Evolutionary conservation across 306 rosid genomes (phyloP).

Genomic region (Citrullus colocynthis): DNA sequence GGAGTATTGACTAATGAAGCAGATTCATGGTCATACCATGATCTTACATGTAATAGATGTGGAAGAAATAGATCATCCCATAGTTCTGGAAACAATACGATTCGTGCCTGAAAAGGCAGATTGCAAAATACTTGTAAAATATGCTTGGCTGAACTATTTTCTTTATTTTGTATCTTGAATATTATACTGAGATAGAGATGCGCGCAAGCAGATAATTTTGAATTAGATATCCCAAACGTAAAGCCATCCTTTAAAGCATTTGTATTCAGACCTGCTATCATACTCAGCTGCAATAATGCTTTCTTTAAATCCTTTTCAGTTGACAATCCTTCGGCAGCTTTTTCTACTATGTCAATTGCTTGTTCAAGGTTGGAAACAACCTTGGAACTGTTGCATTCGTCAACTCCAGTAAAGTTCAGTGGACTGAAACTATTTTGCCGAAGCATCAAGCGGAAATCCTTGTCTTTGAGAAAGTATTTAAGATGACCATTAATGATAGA

Average conservation of each 20-base stretch:
- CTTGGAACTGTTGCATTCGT: conserved; percentile 31
- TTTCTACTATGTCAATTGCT: conserved; percentile 57
- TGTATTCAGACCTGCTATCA: conserved; percentile 52
- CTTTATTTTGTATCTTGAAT: conserved; percentile 46
- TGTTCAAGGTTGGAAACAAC: conserved; percentile 52
- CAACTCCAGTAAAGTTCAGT: conserved; percentile 26
- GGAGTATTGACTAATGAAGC: conserved; percentile 27
- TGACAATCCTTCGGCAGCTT: conserved; percentile 31
- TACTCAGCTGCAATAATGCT: conserved; percentile 46
- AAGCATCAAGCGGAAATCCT: conserved; percentile 36
- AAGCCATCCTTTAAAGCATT: conserved; percentile 37
- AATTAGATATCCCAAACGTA: conserved; percentile 48
- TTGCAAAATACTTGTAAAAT: conserved; percentile 72
- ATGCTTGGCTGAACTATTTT: conserved; percentile 56
- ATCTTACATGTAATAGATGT: conserved; percentile 50
- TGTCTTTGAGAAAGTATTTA: conserved; percentile 44
- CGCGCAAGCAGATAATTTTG: conserved; percentile 66
- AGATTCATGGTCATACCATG: conserved; percentile 50
- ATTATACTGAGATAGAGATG: conserved; percentile 81
- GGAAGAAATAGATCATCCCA: conserved; percentile 70
- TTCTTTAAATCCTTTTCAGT: conserved; percentile 37
- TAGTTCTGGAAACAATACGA: conserved; percentile 48
- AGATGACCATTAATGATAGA: conserved; percentile 57
- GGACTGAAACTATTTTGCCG: conserved; percentile 41
- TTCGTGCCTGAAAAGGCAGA: conserved; percentile 57